Percentiles rank a stretch among this genome's conserved stretches.
Conservation (phyloP, 2,329 filamentous ascomycete genomes). For the Pyricularia pennisetigena region DNA sequence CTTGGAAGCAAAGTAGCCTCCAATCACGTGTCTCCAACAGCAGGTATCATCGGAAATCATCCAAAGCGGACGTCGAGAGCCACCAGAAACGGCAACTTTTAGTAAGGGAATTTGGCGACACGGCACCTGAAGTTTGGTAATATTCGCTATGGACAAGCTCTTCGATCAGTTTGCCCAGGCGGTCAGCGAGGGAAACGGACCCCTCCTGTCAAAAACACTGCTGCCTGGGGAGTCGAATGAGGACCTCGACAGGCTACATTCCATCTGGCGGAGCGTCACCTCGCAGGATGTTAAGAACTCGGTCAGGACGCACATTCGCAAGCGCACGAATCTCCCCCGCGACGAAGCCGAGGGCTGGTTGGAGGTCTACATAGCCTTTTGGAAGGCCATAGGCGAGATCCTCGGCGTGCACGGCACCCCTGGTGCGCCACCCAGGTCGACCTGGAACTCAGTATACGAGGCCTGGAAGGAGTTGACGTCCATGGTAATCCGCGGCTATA, state of each 20-base stretch:
- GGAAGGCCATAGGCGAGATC: constrained; percentile 71
- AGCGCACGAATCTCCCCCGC: constrained; percentile 47
- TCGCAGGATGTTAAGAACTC: constrained; percentile 55
- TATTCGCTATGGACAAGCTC: constrained; percentile 54
- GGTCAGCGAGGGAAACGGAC: constrained; percentile 55
- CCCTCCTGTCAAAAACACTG: constrained; percentile 63
- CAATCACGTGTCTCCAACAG: neutral
- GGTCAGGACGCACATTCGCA: constrained; percentile 61
- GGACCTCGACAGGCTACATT: constrained; percentile 55
- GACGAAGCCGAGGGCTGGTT: constrained; percentile 74
- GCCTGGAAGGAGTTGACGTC: constrained; percentile 80
- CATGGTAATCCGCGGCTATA: constrained; percentile 71
- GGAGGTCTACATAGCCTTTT: constrained; percentile 75
- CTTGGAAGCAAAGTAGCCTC: neutral
- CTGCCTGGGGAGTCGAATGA: constrained; percentile 56
- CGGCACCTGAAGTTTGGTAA: neutral
- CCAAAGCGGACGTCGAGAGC: too few species aligned
- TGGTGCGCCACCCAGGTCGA: constrained; percentile 27
- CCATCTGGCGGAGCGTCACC: constrained; percentile 64
- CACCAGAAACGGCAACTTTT: neutral
- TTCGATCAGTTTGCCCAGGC: constrained; percentile 66
- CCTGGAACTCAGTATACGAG: constrained; percentile 78
- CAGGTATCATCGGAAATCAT: neutral
- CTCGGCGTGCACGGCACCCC: constrained; percentile 50
- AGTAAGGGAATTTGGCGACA: neutral